These are phyloP conservation scores for Lentinula raphanica DNA, from an alignment of 768 basidiomycete species.

Conservation along the genomic window DNA sequence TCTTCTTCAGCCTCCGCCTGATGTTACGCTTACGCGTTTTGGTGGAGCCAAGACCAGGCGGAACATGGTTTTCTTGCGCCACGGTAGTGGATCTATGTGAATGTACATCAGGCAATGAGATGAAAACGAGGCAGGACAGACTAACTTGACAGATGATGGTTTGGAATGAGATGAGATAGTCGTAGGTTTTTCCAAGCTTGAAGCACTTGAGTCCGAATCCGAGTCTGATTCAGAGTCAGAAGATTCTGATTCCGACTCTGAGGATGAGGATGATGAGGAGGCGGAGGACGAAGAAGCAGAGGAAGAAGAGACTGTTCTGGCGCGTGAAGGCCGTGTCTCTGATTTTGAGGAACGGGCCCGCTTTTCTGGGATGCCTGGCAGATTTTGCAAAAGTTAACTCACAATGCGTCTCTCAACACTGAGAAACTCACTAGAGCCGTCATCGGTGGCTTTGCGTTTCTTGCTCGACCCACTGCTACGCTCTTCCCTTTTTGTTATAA, in stretches of 20 bases:
- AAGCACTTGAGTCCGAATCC: not conserved
- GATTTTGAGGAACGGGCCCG: not conserved
- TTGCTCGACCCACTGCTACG: not conserved
- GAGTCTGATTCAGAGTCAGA: not conserved
- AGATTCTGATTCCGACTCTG: not conserved
- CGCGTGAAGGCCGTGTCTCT: not conserved
- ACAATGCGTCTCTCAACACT: too few relatives aligned
- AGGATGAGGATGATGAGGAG: not conserved
- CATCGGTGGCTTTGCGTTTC: constrained; percentile 2
- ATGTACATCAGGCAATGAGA: not conserved
- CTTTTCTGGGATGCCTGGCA: not conserved
- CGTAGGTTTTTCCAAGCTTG: not conserved
- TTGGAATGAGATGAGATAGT: not conserved
- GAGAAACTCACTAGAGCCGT: not conserved
- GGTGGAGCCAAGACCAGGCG: constrained; percentile 3
- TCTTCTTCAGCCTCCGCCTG: constrained; percentile 3
- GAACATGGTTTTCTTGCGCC: not conserved
- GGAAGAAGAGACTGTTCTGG: not conserved
- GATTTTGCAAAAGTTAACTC: too few relatives aligned
- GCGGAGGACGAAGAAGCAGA: not conserved
- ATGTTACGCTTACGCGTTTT: constrained; percentile 7
- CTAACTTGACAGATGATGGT: not conserved
- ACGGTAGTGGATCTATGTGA: not conserved
- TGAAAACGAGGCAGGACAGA: not conserved
- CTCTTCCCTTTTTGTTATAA: not conserved